Conservation (phyloP, 108 stramenopile species). For the Cyclostephanos tholiformis region DNA sequence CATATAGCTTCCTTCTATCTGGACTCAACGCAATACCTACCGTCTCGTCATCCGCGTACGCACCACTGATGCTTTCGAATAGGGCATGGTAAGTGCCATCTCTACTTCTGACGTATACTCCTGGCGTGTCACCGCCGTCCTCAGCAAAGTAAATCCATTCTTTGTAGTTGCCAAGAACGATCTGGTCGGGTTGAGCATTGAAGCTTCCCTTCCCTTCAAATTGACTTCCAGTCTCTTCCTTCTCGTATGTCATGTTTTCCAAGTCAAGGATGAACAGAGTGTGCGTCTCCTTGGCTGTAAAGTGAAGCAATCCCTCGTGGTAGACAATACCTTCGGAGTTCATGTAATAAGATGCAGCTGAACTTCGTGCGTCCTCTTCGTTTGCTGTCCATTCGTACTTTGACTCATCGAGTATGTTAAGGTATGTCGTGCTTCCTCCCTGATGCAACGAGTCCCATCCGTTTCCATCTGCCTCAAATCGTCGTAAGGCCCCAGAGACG, state of each 20-base stretch:
- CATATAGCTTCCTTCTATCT: constrained; percentile 51
- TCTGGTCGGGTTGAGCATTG: constrained; percentile 56
- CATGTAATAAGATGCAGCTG: constrained; percentile 38
- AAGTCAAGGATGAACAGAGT: constrained; percentile 48
- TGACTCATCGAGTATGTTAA: constrained; percentile 26
- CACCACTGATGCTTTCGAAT: constrained; percentile 36
- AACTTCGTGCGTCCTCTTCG: constrained; percentile 28
- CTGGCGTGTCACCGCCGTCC: constrained; percentile 60
- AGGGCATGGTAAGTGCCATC: constrained; percentile 36
- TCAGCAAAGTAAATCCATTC: constrained; percentile 66
- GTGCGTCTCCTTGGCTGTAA: constrained; percentile 47
- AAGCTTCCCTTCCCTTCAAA: constrained; percentile 39
- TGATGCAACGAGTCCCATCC: neutral
- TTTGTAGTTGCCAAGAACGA: constrained; percentile 34
- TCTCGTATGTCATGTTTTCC: constrained; percentile 26
- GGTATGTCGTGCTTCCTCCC: constrained; percentile 39
- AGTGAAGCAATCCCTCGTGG: constrained; percentile 37
- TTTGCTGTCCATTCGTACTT: constrained; percentile 42
- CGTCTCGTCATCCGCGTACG: constrained; percentile 54
- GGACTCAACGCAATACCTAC: constrained; percentile 76
- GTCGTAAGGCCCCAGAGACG: neutral
- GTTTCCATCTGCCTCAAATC: constrained; percentile 37
- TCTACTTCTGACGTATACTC: constrained; percentile 43
- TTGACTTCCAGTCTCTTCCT: constrained; percentile 12
- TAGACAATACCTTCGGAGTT: constrained; percentile 54